phyloP scores from a whole-genome alignment of 148 eudicot genomes.

The Suaeda aralocaspica region DNA sequence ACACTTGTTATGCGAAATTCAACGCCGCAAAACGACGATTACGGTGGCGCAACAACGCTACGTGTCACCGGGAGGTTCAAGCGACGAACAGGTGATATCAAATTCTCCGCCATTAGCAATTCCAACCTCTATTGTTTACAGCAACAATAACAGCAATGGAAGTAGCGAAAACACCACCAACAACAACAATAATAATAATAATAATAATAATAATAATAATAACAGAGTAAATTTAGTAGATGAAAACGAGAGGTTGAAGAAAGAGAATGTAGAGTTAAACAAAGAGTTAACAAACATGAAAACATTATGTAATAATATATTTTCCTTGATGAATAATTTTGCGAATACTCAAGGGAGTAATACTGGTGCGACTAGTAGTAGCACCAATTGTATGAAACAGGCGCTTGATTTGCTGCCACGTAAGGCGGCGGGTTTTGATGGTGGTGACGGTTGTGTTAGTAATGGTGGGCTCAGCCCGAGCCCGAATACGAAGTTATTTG shows the following conservation, averaged over 20 bases:
- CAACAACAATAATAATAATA: slow-evolving; percentile 21
- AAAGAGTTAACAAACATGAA: slow-evolving; percentile 71
- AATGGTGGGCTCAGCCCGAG: slow-evolving; percentile 11
- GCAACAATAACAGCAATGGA: slow-evolving; percentile 24
- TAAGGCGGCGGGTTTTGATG: slow-evolving; percentile 11
- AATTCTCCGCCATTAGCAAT: slow-evolving; percentile 52
- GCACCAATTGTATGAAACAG: slow-evolving; percentile 17
- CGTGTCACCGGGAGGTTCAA: slow-evolving; percentile 38
- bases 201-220: not conserved
- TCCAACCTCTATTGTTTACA: slow-evolving; percentile 24
- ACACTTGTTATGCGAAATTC: slow-evolving; percentile 61
- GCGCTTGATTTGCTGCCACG: slow-evolving; percentile 53
- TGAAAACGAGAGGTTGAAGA: slow-evolving; percentile 68
- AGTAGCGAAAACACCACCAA: slow-evolving; percentile 20
- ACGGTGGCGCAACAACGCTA: slow-evolving; percentile 13
- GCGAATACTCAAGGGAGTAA: not conserved
- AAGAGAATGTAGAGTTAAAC: slow-evolving; percentile 58
- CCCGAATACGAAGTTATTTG: slow-evolving; percentile 50
- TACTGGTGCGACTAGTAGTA: not conserved
- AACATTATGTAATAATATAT: slow-evolving; percentile 60
- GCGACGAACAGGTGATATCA: slow-evolving; percentile 71
- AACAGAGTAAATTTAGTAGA: slow-evolving; percentile 45
- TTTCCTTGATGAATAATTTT: slow-evolving; percentile 56
- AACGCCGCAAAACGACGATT: slow-evolving; percentile 55
- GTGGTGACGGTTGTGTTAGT: not conserved